Base-by-base conservation (phyloP, 1,139 yeast species). In the Geotrichum europaeum region DNA sequence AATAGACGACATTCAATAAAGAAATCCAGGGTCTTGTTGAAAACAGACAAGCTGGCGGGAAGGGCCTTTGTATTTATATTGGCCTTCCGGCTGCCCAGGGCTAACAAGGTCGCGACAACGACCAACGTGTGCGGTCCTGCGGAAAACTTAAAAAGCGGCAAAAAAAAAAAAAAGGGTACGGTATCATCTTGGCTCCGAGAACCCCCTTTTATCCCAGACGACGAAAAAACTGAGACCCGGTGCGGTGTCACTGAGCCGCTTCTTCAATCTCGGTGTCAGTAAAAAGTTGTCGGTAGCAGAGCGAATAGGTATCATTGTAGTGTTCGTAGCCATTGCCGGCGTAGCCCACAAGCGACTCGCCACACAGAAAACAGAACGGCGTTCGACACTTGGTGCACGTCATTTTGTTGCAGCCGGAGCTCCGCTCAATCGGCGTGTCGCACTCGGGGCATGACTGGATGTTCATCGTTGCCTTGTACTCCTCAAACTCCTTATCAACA, bases 341-440 rank as follows among this genome's bases (percentile, higher is more conserved):
- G 30, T 71, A 53, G 13, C 25, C 40, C 4, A 10, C 71, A 57
- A 84, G 73, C 4, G 72, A 66, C 0, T 68, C 69, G 0, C 84
- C 85, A 72, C 91, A 86, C 20, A 83, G 64, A 64, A 80, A 83
- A 67, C 91, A 86, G 66, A 85, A 85, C 56, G 71, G 69, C 0
- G 80, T 75, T 9, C 68, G 67, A 65, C 90, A 86, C 5, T 78
- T 73, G 0, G 78, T 66, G 67, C 91, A 85, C 36, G 76, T 78
- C 86, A 86, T 84, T 67, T 84, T 84, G 68, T 86, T 85, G 69
- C 91, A 86, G 2, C 91, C 91, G 66, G 83, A 87, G 18, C 79
- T 73, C 65, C 83, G 79, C 63, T 84, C 85, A n/a, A 84, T 81
- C 2, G 80, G 80, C 0, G 81, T 69, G 12, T 70, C 70, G 67